These are phyloP conservation scores for Phycomyces nitens DNA, from an alignment of 192 early-diverging fungal species.

Conservation along the genomic window DNA sequence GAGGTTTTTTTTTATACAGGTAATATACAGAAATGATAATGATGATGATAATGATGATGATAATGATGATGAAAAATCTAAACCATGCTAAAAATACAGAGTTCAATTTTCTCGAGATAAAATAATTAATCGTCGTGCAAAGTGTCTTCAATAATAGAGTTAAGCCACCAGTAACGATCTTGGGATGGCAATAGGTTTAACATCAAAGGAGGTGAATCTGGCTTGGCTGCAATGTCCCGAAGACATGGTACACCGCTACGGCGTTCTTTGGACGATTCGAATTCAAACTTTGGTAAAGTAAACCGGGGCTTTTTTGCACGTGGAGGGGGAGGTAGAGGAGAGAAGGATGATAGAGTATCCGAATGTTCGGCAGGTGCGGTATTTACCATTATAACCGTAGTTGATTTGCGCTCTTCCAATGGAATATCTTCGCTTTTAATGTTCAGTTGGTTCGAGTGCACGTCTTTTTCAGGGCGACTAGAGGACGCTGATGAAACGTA, in stretches of 20 bases:
- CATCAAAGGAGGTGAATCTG: neutral
- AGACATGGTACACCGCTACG: neutral
- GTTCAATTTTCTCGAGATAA: too few species aligned
- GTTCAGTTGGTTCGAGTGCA: too few species aligned
- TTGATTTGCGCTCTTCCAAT: too few species aligned
- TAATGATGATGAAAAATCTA: too few species aligned
- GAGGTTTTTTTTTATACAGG: too few species aligned
- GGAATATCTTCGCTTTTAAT: too few species aligned
- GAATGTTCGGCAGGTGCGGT: neutral
- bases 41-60: too few species aligned
- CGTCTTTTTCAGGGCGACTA: neutral
- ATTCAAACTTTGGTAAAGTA: conserved; percentile 7
- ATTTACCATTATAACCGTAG: too few species aligned
- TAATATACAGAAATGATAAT: too few species aligned
- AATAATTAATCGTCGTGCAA: neutral
- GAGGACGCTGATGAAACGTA: neutral
- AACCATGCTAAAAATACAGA: too few species aligned
- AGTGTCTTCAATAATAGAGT: conserved; percentile 8
- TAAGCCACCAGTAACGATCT: conserved; percentile 16
- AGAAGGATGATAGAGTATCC: neutral
- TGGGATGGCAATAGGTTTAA: conserved; percentile 14
- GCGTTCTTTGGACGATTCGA: neutral
- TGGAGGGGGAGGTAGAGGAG: conserved; percentile 18
- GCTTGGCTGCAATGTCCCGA: neutral
- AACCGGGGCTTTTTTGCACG: conserved; percentile 11